Conservation (phyloP, 2,329 filamentous ascomycete genomes). For the Beauveria asiatica region DNA sequence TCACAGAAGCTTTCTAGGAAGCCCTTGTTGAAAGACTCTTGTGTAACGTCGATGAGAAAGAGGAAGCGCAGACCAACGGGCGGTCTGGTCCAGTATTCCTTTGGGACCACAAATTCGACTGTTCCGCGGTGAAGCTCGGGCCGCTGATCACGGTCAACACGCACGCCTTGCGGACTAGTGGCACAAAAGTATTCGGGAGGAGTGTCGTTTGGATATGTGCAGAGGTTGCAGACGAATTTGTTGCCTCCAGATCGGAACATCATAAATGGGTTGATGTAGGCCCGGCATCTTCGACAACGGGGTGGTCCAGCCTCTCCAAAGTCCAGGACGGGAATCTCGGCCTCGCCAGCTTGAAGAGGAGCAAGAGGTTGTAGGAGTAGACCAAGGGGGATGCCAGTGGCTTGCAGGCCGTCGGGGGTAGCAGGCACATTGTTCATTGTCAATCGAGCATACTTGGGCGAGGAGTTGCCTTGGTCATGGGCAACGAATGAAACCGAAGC, state of each 20-base stretch:
- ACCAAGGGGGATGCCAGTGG: constrained; percentile 78
- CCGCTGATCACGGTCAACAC: constrained; percentile 79
- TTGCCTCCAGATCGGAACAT: constrained; percentile 89
- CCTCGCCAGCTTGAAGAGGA: constrained; percentile 72
- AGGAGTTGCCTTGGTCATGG: constrained; percentile 94
- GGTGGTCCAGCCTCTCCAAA: constrained; percentile 89
- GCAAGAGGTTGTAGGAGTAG: constrained; percentile 85
- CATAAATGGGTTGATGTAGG: constrained; percentile 99
- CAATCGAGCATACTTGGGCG: constrained; percentile 84
- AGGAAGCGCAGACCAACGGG: constrained; percentile 81
- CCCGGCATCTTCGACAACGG: constrained; percentile 82
- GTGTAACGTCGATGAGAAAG: constrained; percentile 88
- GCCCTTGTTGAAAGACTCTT: constrained; percentile 83
- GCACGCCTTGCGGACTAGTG: constrained; percentile 74
- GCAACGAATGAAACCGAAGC: constrained; percentile 83
- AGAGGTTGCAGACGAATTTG: constrained; percentile 97
- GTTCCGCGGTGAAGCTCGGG: constrained; percentile 87
- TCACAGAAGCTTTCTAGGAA: constrained; percentile 87
- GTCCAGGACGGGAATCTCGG: constrained; percentile 82
- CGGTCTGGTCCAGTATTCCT: constrained; percentile 97
- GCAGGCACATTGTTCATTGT: constrained; percentile 91
- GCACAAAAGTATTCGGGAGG: constrained; percentile 87
- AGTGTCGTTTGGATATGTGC: constrained; percentile 94
- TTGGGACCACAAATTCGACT: constrained; percentile 92
- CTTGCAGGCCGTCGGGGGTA: constrained; percentile 66